Percentiles rank a stretch among this genome's conserved stretches.
Conservation (phyloP, 2,329 filamentous ascomycete genomes). For the Pezicula carpinea region DNA sequence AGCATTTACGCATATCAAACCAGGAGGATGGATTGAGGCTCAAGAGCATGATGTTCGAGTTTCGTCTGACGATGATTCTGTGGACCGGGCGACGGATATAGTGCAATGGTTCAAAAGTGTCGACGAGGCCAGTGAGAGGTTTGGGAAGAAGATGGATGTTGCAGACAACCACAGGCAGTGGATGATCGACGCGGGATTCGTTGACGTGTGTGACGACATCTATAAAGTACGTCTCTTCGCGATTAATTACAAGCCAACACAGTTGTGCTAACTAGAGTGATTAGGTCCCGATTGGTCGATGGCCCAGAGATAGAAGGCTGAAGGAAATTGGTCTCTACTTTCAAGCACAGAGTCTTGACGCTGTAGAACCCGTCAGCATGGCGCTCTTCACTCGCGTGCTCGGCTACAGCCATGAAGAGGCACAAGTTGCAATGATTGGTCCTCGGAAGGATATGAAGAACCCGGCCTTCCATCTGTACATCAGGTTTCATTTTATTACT, state of each 20-base stretch:
- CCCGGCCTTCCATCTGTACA: conserved; percentile 4
- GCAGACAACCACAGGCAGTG: conserved; percentile 5
- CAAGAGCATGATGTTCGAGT: conserved; percentile 5
- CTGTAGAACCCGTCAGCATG: conserved; percentile 5
- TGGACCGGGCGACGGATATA: conserved; percentile 2
- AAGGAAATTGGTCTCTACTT: conserved; percentile 31
- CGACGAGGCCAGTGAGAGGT: conserved; percentile 1
- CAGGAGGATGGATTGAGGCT: conserved; percentile 9
- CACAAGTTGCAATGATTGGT: conserved; percentile 1
- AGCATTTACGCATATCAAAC: conserved; percentile 6
- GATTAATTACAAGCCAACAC: no score
- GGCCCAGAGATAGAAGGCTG: conserved; percentile 30
- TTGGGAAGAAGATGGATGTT: conserved; percentile 7
- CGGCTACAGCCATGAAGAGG: conserved; percentile 1
- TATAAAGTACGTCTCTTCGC: conserved; percentile 4
- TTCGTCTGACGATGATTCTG: conserved; percentile 7
- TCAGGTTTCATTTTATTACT: conserved; percentile 6
- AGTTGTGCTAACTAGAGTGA: background rate
- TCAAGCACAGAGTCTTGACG: conserved; percentile 4
- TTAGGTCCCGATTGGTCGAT: conserved; percentile 32
- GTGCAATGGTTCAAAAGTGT: conserved; percentile 5
- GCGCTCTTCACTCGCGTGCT: conserved; percentile 6
- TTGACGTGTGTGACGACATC: conserved; percentile 25
- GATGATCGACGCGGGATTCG: conserved; percentile 34
- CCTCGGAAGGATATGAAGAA: conserved; percentile 4